Base-by-base conservation (phyloP, 1,139 yeast genomes). In the Geotrichum bryndzae region DNA sequence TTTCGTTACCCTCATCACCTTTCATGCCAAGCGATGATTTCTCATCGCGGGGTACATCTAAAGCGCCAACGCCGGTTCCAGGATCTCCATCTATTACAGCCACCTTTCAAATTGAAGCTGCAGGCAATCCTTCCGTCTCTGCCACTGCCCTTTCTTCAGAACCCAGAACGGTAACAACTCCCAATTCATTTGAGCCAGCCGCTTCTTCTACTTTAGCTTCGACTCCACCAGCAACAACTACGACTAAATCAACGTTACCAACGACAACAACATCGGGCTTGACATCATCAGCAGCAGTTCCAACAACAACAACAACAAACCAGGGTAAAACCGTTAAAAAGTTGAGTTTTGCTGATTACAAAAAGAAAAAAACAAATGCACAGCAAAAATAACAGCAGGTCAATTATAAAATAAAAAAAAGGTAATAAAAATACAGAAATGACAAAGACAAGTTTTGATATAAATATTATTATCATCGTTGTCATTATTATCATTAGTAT, bases 331-430 rank as follows among this genome's bases (percentile, higher is more conserved):
- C 77, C 10, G 83, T 81, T 66, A 89, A 89, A 77, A 88, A 88
- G 73, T 76, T 89, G 64, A 87, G 92, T 46, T 86, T 90, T 74
- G 96, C 96, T 1, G 96, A 89, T 71, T 89, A 89, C 73, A 86
- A 85, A 72, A 86, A 84, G 77, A 87, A 86, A 73, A 84, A 82
- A 80, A 83, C 58, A 6, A 25, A 27, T 27, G 54, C 29, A 13
- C 29, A 52, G 15, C 33, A n/a, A 52, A 52, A 52, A 18, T 52
- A 52, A 52, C 23, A 13, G 8, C 3, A 23, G 22, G 18, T n/a
- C 41, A 29, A 18, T 15, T 13, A 27, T 7, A 15, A 22, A 18
- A 18, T 18, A 27, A 52, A 27, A 52, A 25, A 31, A 25, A 51
- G 15, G 18, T 29, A 33, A 53, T 33, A 41, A 11, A 41, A 5